Percentiles rank a stretch among this genome's conserved stretches.
These are phyloP conservation scores for Pleurotus ostreatus DNA, from an alignment of 768 basidiomycete genomes.

Conservation along the genomic window DNA sequence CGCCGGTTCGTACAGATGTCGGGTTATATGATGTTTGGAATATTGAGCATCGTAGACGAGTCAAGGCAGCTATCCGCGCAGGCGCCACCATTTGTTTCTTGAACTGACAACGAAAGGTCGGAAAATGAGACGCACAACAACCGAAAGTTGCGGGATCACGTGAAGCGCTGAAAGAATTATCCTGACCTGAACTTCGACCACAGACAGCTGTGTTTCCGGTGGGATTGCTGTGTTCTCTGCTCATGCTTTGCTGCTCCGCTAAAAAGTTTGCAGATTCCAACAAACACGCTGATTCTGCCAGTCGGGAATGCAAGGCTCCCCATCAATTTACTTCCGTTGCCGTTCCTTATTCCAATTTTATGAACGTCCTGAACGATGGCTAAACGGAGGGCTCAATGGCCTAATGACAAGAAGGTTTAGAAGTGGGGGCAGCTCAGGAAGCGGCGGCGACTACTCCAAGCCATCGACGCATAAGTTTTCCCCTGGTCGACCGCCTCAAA, in stretches of 20 bases:
- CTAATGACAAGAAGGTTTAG: background rate
- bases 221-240: too few species aligned
- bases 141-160: too few species aligned
- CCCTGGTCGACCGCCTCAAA: conserved; percentile 2
- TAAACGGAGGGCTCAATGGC: background rate
- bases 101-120: background rate
- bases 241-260: too few species aligned
- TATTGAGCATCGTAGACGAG: conserved; percentile 61
- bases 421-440: background rate
- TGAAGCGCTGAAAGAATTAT: too few species aligned
- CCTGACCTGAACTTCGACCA: too few species aligned
- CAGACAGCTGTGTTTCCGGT: too few species aligned
- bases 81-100: conserved; percentile 25
- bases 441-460: background rate
- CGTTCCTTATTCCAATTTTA: conserved; percentile 13
- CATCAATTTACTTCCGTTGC: conserved; percentile 15
- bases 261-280: too few species aligned
- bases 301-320: conserved; percentile 12
- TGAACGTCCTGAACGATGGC: conserved; percentile 11
- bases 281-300: background rate
- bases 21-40: conserved; percentile 93
- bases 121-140: background rate
- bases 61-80: conserved; percentile 57
- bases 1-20: conserved; percentile 72
- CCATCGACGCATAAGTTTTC: background rate